Evolutionary conservation across 495 filamentous ascomycete genomes (phyloP).

Genomic region (Usnea hakonensis): DNA sequence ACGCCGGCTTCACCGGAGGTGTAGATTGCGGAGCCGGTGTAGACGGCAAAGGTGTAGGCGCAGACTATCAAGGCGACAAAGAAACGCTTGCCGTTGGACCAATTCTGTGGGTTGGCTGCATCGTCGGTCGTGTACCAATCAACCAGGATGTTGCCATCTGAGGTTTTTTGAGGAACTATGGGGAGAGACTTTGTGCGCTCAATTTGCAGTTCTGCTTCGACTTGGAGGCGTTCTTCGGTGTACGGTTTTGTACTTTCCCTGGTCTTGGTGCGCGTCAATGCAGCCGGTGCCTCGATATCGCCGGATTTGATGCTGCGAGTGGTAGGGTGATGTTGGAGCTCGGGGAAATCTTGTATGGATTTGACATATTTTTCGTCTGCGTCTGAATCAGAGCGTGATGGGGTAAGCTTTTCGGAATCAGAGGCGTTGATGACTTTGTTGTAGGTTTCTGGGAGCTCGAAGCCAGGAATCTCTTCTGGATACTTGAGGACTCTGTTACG

Average conservation of each 20-base stretch:
- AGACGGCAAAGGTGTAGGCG: conserved; percentile 41
- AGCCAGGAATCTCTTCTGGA: conserved; percentile 46
- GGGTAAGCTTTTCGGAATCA: neutral
- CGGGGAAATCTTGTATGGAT: conserved; percentile 16
- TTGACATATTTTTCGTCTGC: conserved; percentile 12
- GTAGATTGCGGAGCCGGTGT: conserved; percentile 43
- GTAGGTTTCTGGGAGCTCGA: conserved; percentile 44
- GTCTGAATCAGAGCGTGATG: conserved; percentile 13
- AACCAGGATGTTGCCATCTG: conserved; percentile 44
- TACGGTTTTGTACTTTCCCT: conserved; percentile 30
- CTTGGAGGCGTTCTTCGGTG: conserved; percentile 35
- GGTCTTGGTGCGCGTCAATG: conserved; percentile 27
- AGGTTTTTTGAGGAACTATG: conserved; percentile 36
- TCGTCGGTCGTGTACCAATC: conserved; percentile 51
- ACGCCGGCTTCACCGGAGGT: conserved; percentile 32
- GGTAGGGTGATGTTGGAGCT: conserved; percentile 13
- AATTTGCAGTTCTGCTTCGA: conserved; percentile 35
- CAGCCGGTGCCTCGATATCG: conserved; percentile 17
- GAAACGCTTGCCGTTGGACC: conserved; percentile 34
- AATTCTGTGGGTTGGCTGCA: conserved; percentile 49
- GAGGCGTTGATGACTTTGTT: conserved; percentile 28
- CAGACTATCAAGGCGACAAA: conserved; percentile 40
- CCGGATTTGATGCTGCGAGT: conserved; percentile 10
- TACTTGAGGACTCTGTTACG: conserved; percentile 45
- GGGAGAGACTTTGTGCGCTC: conserved; percentile 41